phyloP scores from a whole-genome alignment of 192 early-diverging fungal genomes.

The Coemansia furcata region DNA sequence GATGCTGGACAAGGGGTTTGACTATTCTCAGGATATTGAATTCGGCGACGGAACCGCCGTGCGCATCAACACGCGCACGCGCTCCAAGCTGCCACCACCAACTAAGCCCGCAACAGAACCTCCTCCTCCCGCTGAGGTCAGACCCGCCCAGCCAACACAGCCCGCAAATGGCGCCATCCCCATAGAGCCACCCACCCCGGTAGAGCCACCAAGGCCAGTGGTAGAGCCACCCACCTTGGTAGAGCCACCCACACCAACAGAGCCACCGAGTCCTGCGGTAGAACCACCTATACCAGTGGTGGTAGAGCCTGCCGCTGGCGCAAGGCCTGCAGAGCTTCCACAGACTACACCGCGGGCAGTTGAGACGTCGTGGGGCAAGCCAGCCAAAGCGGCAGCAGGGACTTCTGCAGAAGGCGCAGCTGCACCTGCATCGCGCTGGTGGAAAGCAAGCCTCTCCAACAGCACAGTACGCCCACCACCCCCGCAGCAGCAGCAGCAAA shows the following conservation, averaged over 20 bases:
- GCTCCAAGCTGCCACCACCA: neutral
- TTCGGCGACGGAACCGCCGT: constrained; percentile 4
- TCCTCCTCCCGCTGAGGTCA: neutral
- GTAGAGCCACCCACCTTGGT: too few species aligned
- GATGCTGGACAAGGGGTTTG: constrained; percentile 22
- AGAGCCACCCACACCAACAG: too few species aligned
- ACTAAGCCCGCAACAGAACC: neutral
- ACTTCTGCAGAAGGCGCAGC: neutral
- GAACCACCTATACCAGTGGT: too few species aligned
- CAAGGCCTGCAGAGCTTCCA: neutral
- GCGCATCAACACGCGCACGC: neutral
- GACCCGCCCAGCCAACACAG: neutral
- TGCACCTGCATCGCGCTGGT: constrained; percentile 29
- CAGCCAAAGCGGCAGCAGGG: neutral
- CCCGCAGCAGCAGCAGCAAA: neutral
- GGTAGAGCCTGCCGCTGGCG: neutral
- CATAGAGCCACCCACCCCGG: neutral
- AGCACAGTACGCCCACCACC: neutral
- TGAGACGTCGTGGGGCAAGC: constrained; percentile 23
- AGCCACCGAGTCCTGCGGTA: too few species aligned
- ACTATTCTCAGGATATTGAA: constrained; percentile 16
- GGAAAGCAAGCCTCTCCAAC: constrained; percentile 39
- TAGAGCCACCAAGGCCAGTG: neutral
- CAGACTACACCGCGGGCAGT: neutral
- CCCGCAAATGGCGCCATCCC: neutral